These are phyloP conservation scores for Apostasia ramifera DNA, from an alignment of 106 monocot species.

Conservation along the genomic window DNA sequence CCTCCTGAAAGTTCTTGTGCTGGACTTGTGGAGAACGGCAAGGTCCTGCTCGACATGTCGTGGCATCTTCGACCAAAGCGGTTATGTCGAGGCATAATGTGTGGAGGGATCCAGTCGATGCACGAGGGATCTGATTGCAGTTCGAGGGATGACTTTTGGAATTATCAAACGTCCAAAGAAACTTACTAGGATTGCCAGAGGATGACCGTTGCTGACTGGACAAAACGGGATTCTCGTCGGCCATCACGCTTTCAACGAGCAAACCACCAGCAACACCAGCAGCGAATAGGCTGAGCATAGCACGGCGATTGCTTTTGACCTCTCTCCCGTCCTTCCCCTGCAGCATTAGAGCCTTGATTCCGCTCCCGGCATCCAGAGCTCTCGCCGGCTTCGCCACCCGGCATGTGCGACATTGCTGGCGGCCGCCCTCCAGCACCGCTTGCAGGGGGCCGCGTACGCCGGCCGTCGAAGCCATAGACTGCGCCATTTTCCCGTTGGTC, in stretches of 20 bases:
- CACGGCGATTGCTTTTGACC: background rate
- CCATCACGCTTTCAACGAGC: background rate
- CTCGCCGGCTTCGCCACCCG: background rate
- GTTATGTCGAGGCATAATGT: no score
- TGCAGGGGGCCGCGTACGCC: background rate
- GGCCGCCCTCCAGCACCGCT: background rate
- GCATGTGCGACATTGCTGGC: background rate
- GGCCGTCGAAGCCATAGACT: background rate
- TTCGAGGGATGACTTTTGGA: no score
- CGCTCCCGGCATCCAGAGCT: background rate
- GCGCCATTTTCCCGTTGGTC: background rate
- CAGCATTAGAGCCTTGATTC: background rate
- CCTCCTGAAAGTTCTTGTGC: no score
- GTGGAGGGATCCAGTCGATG: no score
- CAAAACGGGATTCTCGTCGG: background rate
- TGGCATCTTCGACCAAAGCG: no score
- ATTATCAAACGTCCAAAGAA: no score
- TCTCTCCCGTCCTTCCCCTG: background rate
- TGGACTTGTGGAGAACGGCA: no score
- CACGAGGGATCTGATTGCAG: no score
- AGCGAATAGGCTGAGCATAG: background rate
- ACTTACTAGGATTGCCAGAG: background rate
- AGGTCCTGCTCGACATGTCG: no score
- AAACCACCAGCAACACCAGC: background rate
- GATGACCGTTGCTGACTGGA: background rate